Evolutionary conservation across 805 yeast species (phyloP), one percentile per base, ranked within the genome.

Genomic region (Candida andamanensis): DNA sequence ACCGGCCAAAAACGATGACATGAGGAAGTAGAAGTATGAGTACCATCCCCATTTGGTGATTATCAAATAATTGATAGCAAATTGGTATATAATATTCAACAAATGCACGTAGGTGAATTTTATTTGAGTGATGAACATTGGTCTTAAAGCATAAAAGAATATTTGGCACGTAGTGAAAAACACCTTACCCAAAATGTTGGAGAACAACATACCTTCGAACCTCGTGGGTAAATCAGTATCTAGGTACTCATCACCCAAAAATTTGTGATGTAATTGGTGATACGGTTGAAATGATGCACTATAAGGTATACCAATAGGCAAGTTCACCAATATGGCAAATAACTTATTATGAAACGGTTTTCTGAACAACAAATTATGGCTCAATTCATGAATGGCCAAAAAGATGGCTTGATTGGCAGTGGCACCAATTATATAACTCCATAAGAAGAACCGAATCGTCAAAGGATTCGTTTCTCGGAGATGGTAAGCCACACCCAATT

Each of bases 91-190:
- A 12, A 80, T 67, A 52, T 87, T 87, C 25, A 84, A 40, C 34
- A 82, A 59, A 55, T 87, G 97, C 29, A 86, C 68, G 50, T 70
- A 66, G 1, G 95, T 83, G 60, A 86, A 75, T 35, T 76, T 75
- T 48, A 87, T 69, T 44, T 74, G 76, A 21, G 92, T 81, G 35
- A 87, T 69, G 52, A 81, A 84, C 81, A 86, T 82, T 21, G 97
- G 97, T 45, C 97, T 69, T 40, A 87, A 56, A 0, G 96, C 96
- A 50, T 87, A 87, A 56, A 87, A 87, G 33, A 87, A 73, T 36
- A 87, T 78, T 61, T 87, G 96, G 61, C 78, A 87, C 3, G 89
- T 81, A 10, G 94, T 95, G 52, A 87, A 87, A 50, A 87, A 85
- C 0, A 92, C 84, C 56, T 87, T 87, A 2, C 96, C 96, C 27